Evolutionary conservation across 2,329 filamentous ascomycete species (phyloP), one percentile per base, ranked within the genome.

Genomic region (Westerdykella sp.): DNA sequence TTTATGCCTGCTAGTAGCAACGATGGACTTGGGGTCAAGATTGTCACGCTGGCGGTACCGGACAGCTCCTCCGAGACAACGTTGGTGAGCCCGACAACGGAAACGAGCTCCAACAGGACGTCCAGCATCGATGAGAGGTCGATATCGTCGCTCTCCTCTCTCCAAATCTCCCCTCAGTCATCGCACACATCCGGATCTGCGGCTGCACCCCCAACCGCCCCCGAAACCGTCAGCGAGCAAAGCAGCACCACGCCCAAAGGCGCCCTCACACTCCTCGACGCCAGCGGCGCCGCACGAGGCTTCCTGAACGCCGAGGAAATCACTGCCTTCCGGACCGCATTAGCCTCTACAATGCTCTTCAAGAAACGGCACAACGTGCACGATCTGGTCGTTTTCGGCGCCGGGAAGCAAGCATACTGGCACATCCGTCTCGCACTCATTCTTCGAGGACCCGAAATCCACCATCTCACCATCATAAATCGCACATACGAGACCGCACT

Each of bases 331-430:
- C 75, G 83, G 37, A 86, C 83, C 0, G 79, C 82, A 0, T 68
- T 86, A 11, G 78, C 78, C 0, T 76, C 77, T 11, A 78, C 83
- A 44, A 71, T 84, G 52, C 73, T 84, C 14, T 79, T 79, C 58
- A 72, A 70, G 54, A 73, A 73, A 56, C 85, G 91, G 43, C 73
- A 77, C 43, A 77, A 77, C 22, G 83, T 95, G 34, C 82, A 84
- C 60, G 87, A 83, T 12, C 62, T 96, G 10, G 83, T 84, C 12
- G 84, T 95, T 41, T 97, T 96, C 63, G 91, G 91, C 18, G 83
- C 85, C 28, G 91, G 91, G 37, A 81, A 84, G 54, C 90, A 96
- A 70, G 91, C 91, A 11, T 95, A 91, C 71, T 97, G 90, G 90
- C 91, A 96, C 63, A 80, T 95, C 35, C 83, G 89, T 1, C 77